Evolutionary conservation across 2,329 filamentous ascomycete species (phyloP).

Genomic region (Paecilomyces fulvus): DNA sequence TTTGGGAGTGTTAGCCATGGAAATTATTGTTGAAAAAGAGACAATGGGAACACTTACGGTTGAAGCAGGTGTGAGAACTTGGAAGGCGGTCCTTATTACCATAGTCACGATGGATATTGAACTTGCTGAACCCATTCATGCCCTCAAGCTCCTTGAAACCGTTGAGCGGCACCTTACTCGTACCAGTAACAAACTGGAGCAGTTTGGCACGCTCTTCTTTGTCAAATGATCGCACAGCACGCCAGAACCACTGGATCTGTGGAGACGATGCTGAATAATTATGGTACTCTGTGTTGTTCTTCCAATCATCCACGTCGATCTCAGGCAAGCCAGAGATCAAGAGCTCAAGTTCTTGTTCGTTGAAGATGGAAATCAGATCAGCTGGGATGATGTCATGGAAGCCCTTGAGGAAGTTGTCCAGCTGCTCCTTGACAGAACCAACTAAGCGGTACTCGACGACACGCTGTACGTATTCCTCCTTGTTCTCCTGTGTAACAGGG

Average conservation of each 20-base stretch:
- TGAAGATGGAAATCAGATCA: slow-evolving; percentile 93
- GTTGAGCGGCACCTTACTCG: slow-evolving; percentile 94
- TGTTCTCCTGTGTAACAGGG: slow-evolving; percentile 93
- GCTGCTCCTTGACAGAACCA: slow-evolving; percentile 85
- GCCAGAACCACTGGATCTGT: slow-evolving; percentile 99
- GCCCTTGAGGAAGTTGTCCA: slow-evolving; percentile 85
- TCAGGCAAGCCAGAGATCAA: slow-evolving; percentile 95
- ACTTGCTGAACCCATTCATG: slow-evolving; percentile 96
- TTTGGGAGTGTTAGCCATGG: slow-evolving; percentile 24
- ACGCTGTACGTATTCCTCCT: slow-evolving; percentile 91
- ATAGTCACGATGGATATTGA: slow-evolving; percentile 98
- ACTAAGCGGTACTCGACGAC: slow-evolving; percentile 92
- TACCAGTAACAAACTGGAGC: slow-evolving; percentile 95
- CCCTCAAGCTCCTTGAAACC: slow-evolving; percentile 98
- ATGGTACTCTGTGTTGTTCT: slow-evolving; percentile 97
- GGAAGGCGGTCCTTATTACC: slow-evolving; percentile 92
- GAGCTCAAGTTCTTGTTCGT: slow-evolving; percentile 93
- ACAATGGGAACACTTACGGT: slow-evolving; percentile 62
- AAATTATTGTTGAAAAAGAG: not conserved
- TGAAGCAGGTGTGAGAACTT: slow-evolving; percentile 97
- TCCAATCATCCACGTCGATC: slow-evolving; percentile 98
- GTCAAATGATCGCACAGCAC: slow-evolving; percentile 91
- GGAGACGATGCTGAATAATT: slow-evolving; percentile 92
- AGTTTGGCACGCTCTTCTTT: slow-evolving; percentile 98
- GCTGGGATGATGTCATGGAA: slow-evolving; percentile 98